Percentiles rank a stretch among this genome's conserved stretches.
These are phyloP conservation scores for Blastocrithidia nonstop DNA, from an alignment of 208 protist species.

Conservation along the genomic window DNA sequence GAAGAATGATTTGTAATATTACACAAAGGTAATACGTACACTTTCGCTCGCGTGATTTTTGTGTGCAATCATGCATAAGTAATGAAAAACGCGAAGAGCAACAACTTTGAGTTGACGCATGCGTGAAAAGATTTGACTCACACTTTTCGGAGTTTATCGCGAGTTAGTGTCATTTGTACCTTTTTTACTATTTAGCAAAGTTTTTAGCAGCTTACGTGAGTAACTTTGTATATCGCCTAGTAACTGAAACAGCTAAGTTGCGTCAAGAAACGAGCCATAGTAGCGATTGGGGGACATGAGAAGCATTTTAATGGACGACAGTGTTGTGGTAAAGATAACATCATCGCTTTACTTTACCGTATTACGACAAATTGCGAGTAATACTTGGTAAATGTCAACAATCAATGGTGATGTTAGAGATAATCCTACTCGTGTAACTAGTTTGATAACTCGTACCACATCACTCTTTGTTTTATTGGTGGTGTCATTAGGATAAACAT, in stretches of 20 bases:
- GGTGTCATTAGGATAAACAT: conserved; percentile 59
- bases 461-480: conserved; percentile 65
- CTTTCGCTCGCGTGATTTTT: conserved; percentile 80
- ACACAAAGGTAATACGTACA: conserved; percentile 52
- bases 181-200: conserved; percentile 26
- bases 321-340: conserved; percentile 47
- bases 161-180: no score
- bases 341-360: conserved; percentile 69
- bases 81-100: conserved; percentile 69
- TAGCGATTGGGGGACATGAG: conserved; percentile 72
- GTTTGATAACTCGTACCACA: conserved; percentile 52
- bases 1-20: conserved; percentile 86
- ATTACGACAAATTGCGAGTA: conserved; percentile 69
- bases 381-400: conserved; percentile 68
- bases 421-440: conserved; percentile 44
- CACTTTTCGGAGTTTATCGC: conserved; percentile 24
- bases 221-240: conserved; percentile 81
- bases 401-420: conserved; percentile 50
- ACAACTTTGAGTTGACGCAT: conserved; percentile 43
- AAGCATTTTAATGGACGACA: conserved; percentile 55
- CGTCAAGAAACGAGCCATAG: conserved; percentile 49
- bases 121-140: conserved; percentile 29
- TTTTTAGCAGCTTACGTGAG: conserved; percentile 49
- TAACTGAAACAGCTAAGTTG: conserved; percentile 64
- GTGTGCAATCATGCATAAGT: conserved; percentile 59